Evolutionary conservation across 1,139 yeast genomes (phyloP), one percentile per base, ranked within the genome.

Genomic region (Nakaseomyces kungkrabaensis): DNA sequence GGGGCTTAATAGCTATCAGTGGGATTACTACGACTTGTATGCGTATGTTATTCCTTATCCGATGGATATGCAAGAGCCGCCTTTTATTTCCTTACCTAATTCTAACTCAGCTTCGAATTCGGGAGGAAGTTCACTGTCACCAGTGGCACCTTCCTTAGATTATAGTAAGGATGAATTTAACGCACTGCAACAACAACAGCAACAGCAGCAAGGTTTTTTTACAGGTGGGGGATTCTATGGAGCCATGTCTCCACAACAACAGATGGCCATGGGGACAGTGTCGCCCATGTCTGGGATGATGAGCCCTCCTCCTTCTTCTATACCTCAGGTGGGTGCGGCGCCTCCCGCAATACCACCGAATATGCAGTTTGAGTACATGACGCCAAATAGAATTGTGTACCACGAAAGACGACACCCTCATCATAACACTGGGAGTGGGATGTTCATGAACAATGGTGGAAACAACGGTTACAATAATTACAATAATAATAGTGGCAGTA

Each of bases 21-120:
- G 68, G 68, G 66, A 63, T 43, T 59, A 58, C 47, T 59, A 57
- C 51, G 58, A 60, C 43, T 48, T 64, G 27, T 60, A 54, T 40
- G 66, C 63, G 7, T 62, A 61, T 43, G 44, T 58, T 4, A 46
- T 56, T 40, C 42, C 51, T 45, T 42, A 41, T 42, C 52, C 48
- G 22, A 43, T 49, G 41, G 49, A 40, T 26, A 11, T 26, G 45
- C 4, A 41, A 17, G 22, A 31, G 11, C 33, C 9, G 33, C 11
- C 33, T 11, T 11, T 11, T 31, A 32, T 27, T 25, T 22, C 25
- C 38, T 31, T 29, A 9, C 22, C 31, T 9, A 36, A 41, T 17
- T 8, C 13, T 1, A 36, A 33, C 29, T 26, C 24, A 7, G 17
- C 31, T 5, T 29, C 44, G 11, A 46, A 13, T 9, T 37, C 41